These are phyloP conservation scores for Anastatica hierochuntica DNA, from an alignment of 345 rosid genomes.

Conservation along the genomic window DNA sequence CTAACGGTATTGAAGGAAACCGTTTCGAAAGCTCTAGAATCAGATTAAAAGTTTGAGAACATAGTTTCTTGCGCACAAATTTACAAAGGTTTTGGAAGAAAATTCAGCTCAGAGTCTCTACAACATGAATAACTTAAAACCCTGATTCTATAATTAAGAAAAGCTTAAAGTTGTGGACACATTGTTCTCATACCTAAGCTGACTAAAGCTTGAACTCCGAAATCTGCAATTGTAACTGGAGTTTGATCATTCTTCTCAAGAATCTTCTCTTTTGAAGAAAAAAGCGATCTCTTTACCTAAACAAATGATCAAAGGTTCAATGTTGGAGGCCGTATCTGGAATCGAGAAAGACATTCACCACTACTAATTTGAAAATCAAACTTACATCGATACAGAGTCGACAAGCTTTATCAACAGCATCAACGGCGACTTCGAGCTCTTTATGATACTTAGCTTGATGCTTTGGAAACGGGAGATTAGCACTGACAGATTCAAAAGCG, in stretches of 20 bases:
- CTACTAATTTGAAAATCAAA: too few species aligned
- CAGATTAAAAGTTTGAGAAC: not conserved
- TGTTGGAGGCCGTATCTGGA: too few species aligned
- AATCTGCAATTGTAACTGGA: conserved; percentile 85
- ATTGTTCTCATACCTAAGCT: conserved; percentile 48
- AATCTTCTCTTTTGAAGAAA: conserved; percentile 38
- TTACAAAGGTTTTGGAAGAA: too few species aligned
- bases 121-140: not conserved
- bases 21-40: conserved; percentile 51
- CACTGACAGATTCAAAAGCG: conserved; percentile 23
- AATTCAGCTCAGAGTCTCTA: too few species aligned
- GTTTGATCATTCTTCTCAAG: conserved; percentile 72
- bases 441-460: conserved; percentile 53
- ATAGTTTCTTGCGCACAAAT: not conserved
- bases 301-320: not conserved
- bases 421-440: conserved; percentile 69
- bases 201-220: conserved; percentile 84
- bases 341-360: too few species aligned
- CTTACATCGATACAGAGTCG: conserved; percentile 66
- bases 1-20: conserved; percentile 83
- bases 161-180: not conserved
- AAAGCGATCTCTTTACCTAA: conserved; percentile 25
- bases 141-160: not conserved
- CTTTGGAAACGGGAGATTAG: conserved; percentile 51
- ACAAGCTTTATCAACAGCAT: conserved; percentile 71